Evolutionary conservation across 176 grass and related monocot species (phyloP).

Genomic region (Triticum dicoccoides): DNA sequence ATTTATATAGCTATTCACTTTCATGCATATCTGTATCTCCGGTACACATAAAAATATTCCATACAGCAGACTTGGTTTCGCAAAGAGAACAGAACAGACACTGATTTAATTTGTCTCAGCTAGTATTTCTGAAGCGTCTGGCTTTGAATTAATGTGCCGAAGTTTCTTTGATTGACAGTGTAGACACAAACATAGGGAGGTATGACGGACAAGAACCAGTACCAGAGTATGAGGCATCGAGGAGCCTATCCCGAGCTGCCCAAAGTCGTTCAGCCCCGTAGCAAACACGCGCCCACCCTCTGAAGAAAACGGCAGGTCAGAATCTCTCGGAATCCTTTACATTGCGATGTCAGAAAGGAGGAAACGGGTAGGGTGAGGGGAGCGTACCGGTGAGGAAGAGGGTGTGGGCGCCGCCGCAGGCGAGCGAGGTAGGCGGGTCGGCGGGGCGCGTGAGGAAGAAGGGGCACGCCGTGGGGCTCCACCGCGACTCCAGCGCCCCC

Average conservation of each 20-base stretch:
- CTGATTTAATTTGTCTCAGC: neutral
- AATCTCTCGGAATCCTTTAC: too few relatives aligned
- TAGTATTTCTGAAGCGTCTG: neutral
- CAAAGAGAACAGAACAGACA: neutral
- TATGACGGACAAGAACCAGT: slow-evolving; percentile 15
- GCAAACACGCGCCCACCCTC: slow-evolving; percentile 74
- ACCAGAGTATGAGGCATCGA: slow-evolving; percentile 56
- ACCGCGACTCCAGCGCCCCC: slow-evolving; percentile 74
- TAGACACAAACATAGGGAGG: neutral
- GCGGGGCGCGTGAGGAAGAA: slow-evolving; percentile 48
- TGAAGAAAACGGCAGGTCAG: slow-evolving; percentile 31
- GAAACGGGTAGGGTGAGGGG: neutral
- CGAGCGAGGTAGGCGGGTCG: slow-evolving; percentile 59
- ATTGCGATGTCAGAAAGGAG: too few relatives aligned
- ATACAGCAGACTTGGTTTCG: neutral
- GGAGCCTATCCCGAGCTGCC: slow-evolving; percentile 74
- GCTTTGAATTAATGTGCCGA: neutral
- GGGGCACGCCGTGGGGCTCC: slow-evolving; percentile 68
- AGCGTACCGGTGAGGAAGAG: slow-evolving; percentile 75
- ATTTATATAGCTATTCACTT: neutral
- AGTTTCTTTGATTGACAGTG: neutral
- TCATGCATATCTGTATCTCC: neutral
- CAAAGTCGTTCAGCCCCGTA: slow-evolving; percentile 82
- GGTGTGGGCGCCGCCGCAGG: slow-evolving; percentile 88
- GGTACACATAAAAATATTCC: neutral